phyloP scores from a whole-genome alignment of 305 asterid species.

The Rubia tinctorum region DNA sequence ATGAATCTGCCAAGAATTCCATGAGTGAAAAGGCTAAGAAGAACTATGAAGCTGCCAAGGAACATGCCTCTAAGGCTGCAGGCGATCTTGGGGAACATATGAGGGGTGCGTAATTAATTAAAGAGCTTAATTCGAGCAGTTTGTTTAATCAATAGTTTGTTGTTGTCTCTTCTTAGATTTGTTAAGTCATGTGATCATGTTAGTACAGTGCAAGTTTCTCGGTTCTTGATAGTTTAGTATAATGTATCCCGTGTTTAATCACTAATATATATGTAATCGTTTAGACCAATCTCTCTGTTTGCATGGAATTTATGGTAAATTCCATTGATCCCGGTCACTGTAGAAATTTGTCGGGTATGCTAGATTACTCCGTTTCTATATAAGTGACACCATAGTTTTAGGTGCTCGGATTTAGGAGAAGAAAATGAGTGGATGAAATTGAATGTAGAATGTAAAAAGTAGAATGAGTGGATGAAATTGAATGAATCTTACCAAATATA shows the following conservation, averaged over 20 bases:
- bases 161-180: background rate
- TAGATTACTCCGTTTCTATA: too few species aligned
- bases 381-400: too few species aligned
- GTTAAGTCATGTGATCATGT: background rate
- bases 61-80: conserved; percentile 43
- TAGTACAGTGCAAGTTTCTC: background rate
- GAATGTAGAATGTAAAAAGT: too few species aligned
- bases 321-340: too few species aligned
- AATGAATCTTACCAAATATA: too few species aligned
- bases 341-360: background rate
- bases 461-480: too few species aligned
- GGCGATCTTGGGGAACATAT: conserved; percentile 38
- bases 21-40: conserved; percentile 33
- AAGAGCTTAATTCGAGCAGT: conserved; percentile 26
- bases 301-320: background rate
- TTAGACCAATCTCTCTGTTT: background rate
- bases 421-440: too few species aligned
- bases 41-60: conserved; percentile 43
- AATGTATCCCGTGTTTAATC: background rate
- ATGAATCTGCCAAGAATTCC: conserved; percentile 29
- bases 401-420: too few species aligned
- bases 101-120: conserved; percentile 23
- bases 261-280: background rate
- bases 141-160: background rate
- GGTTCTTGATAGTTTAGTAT: too few species aligned